A percentile compares a stretch with the other conserved stretches of the same genome.
Conservation (phyloP, 2,329 filamentous ascomycete species). For the Ceratocystis smalleyi region DNA sequence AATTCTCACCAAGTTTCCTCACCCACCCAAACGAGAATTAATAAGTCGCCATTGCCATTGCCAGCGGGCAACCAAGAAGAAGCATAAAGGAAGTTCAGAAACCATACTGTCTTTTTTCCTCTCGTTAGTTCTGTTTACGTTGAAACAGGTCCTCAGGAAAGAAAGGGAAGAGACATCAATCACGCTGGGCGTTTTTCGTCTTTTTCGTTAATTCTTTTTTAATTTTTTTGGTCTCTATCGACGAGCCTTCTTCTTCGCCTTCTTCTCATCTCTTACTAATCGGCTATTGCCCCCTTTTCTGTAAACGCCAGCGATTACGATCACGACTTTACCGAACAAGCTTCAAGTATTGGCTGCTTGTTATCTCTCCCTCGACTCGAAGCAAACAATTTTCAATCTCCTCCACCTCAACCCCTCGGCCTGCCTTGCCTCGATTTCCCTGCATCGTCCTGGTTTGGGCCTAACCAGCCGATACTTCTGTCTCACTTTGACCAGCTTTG, state of each 20-base stretch:
- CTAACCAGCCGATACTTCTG: not conserved
- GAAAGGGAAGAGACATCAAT: not conserved
- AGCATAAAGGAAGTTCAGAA: not conserved
- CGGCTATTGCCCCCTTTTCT: not conserved
- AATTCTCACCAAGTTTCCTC: not conserved
- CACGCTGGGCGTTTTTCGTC: conserved; percentile 5
- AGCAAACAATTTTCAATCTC: not conserved
- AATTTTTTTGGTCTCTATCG: not conserved
- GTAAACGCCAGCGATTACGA: too few species aligned
- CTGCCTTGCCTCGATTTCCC: not conserved
- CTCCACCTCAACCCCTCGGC: not conserved
- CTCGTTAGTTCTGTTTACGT: not conserved
- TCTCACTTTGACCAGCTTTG: not conserved
- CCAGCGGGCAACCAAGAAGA: not conserved
- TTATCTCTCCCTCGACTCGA: not conserved
- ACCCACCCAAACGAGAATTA: not conserved
- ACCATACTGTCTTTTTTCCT: not conserved
- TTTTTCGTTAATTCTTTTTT: conserved; percentile 1
- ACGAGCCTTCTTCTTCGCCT: not conserved
- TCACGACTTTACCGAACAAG: too few species aligned
- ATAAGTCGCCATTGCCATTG: not conserved
- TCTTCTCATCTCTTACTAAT: not conserved
- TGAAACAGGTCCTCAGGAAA: not conserved
- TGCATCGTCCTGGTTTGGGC: not conserved
- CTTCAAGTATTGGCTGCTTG: too few species aligned